Base-by-base conservation (phyloP, 2,329 filamentous ascomycete genomes). In the Ophiostoma ips region DNA sequence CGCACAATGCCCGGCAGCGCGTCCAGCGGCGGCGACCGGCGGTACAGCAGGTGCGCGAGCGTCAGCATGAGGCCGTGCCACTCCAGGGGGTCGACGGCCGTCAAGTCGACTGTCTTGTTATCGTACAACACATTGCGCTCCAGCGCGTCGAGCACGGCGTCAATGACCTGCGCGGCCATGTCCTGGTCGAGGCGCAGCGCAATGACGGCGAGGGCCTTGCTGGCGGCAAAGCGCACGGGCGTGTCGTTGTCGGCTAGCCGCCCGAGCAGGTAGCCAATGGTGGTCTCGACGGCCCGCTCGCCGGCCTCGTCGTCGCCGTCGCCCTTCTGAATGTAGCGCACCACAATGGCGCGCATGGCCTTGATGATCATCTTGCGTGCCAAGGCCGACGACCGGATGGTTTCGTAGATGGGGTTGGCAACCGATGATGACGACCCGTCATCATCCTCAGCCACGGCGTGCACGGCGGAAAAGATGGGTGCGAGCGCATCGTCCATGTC, bases 31-130 rank as follows among this genome's bases (percentile, higher is more conserved):
- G 88, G 83, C 0, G 89, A 89, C 36, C 84, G 79, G 48, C 87
- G 81, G 65, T 94, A 95, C 1, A 96, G 71, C 1, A 94, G 69
- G 63, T 96, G 87, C 0, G 87, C 82, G 3, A 98, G 70, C 0
- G 92, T 92, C 41, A 98, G 72, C 59, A 88, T 89, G 35, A 95
- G 66, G 0, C 92, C 92, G 63, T 98, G 92, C 92, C 92, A 98
- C 64, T 83, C 81, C 24, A 90, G 71, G 15, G 86, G 76, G 62
- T 94, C 81, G 13, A 94, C 87, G 9, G 81, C 80, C 38, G 79
- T 81, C 34, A 94, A 68, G 61, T 92, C 79, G 37, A 75, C 70
- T 5, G 19, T 28, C 3, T 16, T 16, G 6, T 19, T 24, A 15
- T 16, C 15, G 59, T 62, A 2, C 64, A 18, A 11, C 15, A 81